Base-by-base conservation (phyloP, 441 rosid species). In the Dalechampia spathulata region DNA sequence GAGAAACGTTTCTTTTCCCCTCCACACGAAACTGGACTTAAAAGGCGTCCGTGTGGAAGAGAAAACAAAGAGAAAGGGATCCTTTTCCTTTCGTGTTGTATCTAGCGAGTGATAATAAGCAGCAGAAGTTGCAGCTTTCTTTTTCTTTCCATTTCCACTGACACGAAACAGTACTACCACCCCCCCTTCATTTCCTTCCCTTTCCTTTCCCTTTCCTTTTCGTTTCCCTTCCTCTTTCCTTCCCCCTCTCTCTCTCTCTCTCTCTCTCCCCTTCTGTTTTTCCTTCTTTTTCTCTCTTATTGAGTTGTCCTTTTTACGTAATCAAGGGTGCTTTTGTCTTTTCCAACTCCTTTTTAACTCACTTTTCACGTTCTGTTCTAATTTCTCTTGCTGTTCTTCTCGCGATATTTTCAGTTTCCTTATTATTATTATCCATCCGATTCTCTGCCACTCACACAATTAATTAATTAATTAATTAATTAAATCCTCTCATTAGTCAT, bases 91-190 rank as follows among this genome's bases (percentile, higher is more conserved):
- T 28, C 34, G 34, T 28, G 34, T 28, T 16, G 49, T 36, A 17
- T 49, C 57, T 66, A 57, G 16, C 10, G 69, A 61, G 57, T 14
- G 44, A 46, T 23, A 61, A 51, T 15, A 45, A 54, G 30, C 52
- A 72, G 55, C 55, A 16, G 47, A 36, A 17, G 55, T 52, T 48
- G 57, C 58, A 52, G 68, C 52, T 66, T 72, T 68, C 68, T 63
- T 55, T 49, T 66, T 22, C 57, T 52, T 66, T 30, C 54, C 72
- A 62, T 63, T 25, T 46, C n/a, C n/a, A n/a, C n/a, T n/a, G n/a
- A n/a, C n/a, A n/a, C n/a, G n/a, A n/a, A n/a, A n/a, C n/a, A n/a
- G n/a, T n/a, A n/a, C n/a, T n/a, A n/a, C n/a, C n/a, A n/a, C n/a
- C n/a, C n/a, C n/a, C n/a, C n/a, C n/a, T 30, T 4, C 34, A 8